These are phyloP conservation scores for Diplocarpon rosae DNA, from an alignment of 2,329 filamentous ascomycete genomes.

Conservation along the genomic window DNA sequence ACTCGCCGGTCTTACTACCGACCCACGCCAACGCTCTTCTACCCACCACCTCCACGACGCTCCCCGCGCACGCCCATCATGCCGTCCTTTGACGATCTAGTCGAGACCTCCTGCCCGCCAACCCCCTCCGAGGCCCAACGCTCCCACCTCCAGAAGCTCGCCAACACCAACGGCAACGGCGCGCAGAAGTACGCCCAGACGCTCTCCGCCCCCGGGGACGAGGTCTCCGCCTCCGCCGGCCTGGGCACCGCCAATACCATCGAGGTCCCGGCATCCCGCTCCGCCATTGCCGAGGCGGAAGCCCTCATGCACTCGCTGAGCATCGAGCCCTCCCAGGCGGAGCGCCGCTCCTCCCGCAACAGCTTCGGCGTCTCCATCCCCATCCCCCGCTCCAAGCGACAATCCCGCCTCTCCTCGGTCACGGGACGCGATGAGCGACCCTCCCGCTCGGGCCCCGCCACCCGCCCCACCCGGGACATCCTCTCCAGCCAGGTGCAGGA, in stretches of 20 bases:
- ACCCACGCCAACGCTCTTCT: no score
- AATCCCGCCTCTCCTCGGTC: slow-evolving; percentile 56
- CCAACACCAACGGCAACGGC: slow-evolving; percentile 17
- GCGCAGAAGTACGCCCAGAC: slow-evolving; percentile 11
- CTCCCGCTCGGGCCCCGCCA: slow-evolving; percentile 44
- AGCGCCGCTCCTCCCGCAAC: slow-evolving; percentile 60
- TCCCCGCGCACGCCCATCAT: slow-evolving; percentile 33
- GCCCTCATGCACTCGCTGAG: slow-evolving; percentile 66
- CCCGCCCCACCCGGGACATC: slow-evolving; percentile 54
- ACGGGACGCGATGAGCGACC: slow-evolving; percentile 36
- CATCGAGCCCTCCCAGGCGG: slow-evolving; percentile 53
- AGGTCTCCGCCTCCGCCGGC: slow-evolving; percentile 7
- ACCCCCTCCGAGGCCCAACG: slow-evolving; percentile 8
- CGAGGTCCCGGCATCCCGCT: slow-evolving; percentile 59
- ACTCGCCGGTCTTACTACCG: no score
- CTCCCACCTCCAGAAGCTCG: slow-evolving; percentile 11
- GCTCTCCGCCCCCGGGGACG: slow-evolving; percentile 34
- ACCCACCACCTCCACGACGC: no score
- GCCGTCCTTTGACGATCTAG: slow-evolving; percentile 47
- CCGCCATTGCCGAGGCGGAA: slow-evolving; percentile 55
- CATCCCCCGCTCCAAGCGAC: slow-evolving; percentile 59
- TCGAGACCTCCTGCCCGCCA: slow-evolving; percentile 24
- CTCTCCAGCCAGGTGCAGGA: slow-evolving; percentile 61
- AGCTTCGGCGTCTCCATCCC: slow-evolving; percentile 64
- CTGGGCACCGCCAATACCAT: slow-evolving; percentile 35